Conservation (phyloP, 1,284 basidiomycete species). For the Ceratobasidium sp. region DNA sequence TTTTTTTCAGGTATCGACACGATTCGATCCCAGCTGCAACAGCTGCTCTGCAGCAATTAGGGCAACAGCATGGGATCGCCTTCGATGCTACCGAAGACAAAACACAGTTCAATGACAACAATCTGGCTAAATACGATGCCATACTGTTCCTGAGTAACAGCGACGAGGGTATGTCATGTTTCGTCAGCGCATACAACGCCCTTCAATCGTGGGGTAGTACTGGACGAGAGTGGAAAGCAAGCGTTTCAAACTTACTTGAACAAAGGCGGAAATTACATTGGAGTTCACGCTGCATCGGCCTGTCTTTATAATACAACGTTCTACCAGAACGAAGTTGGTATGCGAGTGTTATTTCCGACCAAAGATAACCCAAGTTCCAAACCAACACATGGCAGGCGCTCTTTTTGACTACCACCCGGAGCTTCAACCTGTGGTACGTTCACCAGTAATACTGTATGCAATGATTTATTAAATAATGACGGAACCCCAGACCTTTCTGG, state of each 20-base stretch:
- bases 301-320: slow-evolving; percentile 69
- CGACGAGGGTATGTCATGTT: slow-evolving; percentile 60
- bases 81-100: slow-evolving; percentile 73
- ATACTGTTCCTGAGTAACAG: slow-evolving; percentile 74
- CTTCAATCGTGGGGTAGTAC: slow-evolving; percentile 53
- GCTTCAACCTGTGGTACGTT: slow-evolving; percentile 64
- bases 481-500: slow-evolving; percentile 63
- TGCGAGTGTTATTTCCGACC: slow-evolving; percentile 40
- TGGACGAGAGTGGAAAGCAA: slow-evolving; percentile 63
- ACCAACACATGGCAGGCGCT: slow-evolving; percentile 55
- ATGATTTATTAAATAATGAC: neutral
- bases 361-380: slow-evolving; percentile 13
- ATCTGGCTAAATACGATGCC: slow-evolving; percentile 65
- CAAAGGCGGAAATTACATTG: slow-evolving; percentile 72
- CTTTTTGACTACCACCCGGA: slow-evolving; percentile 77
- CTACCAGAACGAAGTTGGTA: slow-evolving; percentile 60
- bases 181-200: neutral
- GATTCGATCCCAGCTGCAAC: slow-evolving; percentile 77
- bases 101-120: slow-evolving; percentile 62
- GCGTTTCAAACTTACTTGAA: slow-evolving; percentile 71
- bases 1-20: slow-evolving; percentile 59
- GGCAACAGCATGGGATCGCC: slow-evolving; percentile 56
- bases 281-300: slow-evolving; percentile 72
- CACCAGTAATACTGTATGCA: neutral
- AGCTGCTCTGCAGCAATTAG: slow-evolving; percentile 59